Evolutionary conservation across 208 protist genomes (phyloP).

Genomic region (Acanthamoeba castellanii): DNA sequence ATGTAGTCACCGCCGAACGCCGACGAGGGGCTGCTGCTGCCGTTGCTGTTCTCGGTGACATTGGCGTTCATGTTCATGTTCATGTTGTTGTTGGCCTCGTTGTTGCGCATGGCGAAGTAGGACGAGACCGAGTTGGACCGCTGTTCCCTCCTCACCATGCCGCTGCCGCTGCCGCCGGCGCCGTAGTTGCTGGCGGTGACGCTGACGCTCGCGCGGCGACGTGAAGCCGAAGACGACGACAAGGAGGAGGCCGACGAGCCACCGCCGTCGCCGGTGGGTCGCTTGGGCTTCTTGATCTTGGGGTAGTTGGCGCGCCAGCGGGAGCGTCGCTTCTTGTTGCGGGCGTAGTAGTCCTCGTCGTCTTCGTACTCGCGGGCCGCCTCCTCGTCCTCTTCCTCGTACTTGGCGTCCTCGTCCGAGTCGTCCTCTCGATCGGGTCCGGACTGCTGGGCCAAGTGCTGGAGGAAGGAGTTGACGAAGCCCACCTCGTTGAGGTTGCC

Average conservation of each 20-base stretch:
- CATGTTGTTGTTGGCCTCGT: not conserved
- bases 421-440: constrained; percentile 1
- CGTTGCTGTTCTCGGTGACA: too few relatives aligned
- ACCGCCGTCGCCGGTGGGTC: not conserved
- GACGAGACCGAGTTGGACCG: constrained; percentile 57
- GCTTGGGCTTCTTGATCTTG: constrained; percentile 62
- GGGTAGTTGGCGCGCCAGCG: constrained; percentile 18
- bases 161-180: not conserved
- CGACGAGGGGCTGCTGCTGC: too few relatives aligned
- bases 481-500: constrained; percentile 42
- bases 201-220: constrained; percentile 10
- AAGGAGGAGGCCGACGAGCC: too few relatives aligned
- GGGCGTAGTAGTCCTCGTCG: constrained; percentile 61
- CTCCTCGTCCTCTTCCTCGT: not conserved
- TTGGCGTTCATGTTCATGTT: too few relatives aligned
- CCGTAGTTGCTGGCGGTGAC: not conserved
- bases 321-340: constrained; percentile 3
- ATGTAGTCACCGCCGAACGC: too few relatives aligned
- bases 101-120: constrained; percentile 31
- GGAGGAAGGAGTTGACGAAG: constrained; percentile 65
- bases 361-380: constrained; percentile 23
- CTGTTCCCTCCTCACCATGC: not conserved
- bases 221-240: not conserved
- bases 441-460: constrained; percentile 49
- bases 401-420: constrained; percentile 46